Evolutionary conservation across 345 rosid species (phyloP), one percentile per base, ranked within the genome.

Genomic region (Sonneratia caseolaris): DNA sequence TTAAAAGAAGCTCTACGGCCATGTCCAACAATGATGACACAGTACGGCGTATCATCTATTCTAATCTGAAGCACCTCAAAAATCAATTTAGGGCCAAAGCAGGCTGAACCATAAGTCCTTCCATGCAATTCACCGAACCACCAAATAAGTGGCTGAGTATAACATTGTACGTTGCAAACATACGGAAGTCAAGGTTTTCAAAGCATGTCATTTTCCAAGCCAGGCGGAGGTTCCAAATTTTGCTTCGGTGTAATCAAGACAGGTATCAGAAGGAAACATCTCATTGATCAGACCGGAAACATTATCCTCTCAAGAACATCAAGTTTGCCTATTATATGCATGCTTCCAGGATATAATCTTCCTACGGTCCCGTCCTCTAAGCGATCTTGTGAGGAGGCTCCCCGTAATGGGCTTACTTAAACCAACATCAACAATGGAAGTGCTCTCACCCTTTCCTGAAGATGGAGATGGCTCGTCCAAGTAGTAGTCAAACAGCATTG

Each of bases 341-440:
- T 82, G 92, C 80, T 90, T 92, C 98, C 97, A 90, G 47, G 96
- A 89, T 67, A 92, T 89, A 85, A 95, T 92, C 83, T 85, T 95
- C 78, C 97, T 84, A 12, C 86, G 86, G 80, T 95, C 98, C 81
- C 96, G 86, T 62, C 98, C 98, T 76, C 99, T 84, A 47, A 82
- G 87, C 71, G 96, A 85, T 83, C 99, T 86, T 49, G 85, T 82
- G n/a, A 95, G 83, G 76, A 92, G 89, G 71, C 74, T 84, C 57
- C 96, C 96, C 12, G 72, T 77, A 8, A 86, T 87, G 69, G 97
- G 99, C 81, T 86, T 87, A 66, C 96, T 87, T 83, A 88, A 81
- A 27, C 99, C 94, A 21, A 88, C 86, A 83, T 92, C 97, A 66
- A 89, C 77, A 6, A 87, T 85, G 43, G 83, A 87, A 42, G 87